These are phyloP conservation scores for Stagonosporopsis vannaccii DNA, from an alignment of 2,329 filamentous ascomycete genomes.

Conservation along the genomic window DNA sequence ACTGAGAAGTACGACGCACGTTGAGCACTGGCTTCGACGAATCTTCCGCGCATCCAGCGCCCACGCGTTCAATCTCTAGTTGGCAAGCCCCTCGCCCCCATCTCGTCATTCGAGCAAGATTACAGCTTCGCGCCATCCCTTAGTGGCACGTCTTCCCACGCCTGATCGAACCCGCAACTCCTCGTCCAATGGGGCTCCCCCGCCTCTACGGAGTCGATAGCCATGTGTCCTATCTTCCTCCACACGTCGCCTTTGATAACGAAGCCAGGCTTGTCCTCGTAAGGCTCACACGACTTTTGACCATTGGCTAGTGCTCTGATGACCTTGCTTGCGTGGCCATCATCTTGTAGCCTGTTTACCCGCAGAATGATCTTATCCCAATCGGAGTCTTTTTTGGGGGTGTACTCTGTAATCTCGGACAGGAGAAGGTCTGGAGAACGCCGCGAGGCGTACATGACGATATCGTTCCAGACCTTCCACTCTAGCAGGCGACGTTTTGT, in stretches of 20 bases:
- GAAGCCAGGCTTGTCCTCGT: conserved; percentile 53
- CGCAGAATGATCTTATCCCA: conserved; percentile 57
- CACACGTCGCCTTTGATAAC: conserved; percentile 65
- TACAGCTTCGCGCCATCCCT: conserved; percentile 35
- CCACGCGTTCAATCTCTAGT: conserved; percentile 8
- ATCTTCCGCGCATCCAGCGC: conserved; percentile 14
- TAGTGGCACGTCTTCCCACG: conserved; percentile 62
- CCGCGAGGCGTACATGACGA: conserved; percentile 76
- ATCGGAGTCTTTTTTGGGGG: conserved; percentile 51
- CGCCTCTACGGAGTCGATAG: conserved; percentile 67
- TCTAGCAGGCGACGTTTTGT: conserved; percentile 76
- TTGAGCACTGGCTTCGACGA: not conserved
- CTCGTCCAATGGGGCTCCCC: conserved; percentile 66
- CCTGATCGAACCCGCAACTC: conserved; percentile 68
- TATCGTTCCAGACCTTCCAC: conserved; percentile 79
- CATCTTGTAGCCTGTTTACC: conserved; percentile 65
- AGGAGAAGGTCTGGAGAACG: conserved; percentile 67
- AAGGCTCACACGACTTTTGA: conserved; percentile 59
- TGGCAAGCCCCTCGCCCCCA: not conserved
- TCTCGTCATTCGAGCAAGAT: conserved; percentile 6
- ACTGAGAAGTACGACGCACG: not conserved
- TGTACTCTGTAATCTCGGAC: conserved; percentile 68
- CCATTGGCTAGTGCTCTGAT: conserved; percentile 73
- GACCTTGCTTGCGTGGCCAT: conserved; percentile 83
- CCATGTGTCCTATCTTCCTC: conserved; percentile 66